phyloP scores from a whole-genome alignment of 768 basidiomycete species.

The Kwoniella dejecticola region DNA sequence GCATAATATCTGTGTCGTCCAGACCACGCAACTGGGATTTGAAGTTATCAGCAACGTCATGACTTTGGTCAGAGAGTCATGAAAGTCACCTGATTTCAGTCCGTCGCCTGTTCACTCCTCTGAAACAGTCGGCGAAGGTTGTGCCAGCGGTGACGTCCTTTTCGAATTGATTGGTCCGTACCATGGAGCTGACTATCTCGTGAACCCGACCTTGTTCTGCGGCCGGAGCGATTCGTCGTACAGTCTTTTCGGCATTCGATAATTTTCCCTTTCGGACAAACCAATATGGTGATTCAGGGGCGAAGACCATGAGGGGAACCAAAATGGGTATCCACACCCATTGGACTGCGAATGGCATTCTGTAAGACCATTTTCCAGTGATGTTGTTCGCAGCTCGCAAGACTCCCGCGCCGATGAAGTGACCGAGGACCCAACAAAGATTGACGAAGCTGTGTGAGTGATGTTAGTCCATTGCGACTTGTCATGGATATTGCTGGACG shows the following conservation, averaged over 20 bases:
- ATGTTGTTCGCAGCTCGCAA: conserved; percentile 21
- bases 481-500: background rate
- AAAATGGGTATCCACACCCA: conserved; percentile 45
- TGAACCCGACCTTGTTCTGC: conserved; percentile 10
- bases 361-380: conserved; percentile 15
- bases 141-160: conserved; percentile 28
- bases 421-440: conserved; percentile 50
- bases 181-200: conserved; percentile 37
- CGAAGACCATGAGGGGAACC: conserved; percentile 22
- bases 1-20: conserved; percentile 22
- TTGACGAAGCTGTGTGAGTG: conserved; percentile 34
- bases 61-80: too few species aligned
- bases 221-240: conserved; percentile 17
- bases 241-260: conserved; percentile 30
- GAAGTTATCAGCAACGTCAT: too few species aligned
- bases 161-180: conserved; percentile 43
- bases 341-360: conserved; percentile 36
- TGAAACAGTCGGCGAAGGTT: conserved; percentile 44
- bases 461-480: background rate
- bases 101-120: conserved; percentile 38
- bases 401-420: conserved; percentile 40
- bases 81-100: conserved; percentile 38
- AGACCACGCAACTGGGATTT: conserved; percentile 28
- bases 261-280: conserved; percentile 32
- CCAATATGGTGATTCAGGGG: conserved; percentile 45